Conservation (phyloP, 257 asterid species). For the Lantana camara region DNA sequence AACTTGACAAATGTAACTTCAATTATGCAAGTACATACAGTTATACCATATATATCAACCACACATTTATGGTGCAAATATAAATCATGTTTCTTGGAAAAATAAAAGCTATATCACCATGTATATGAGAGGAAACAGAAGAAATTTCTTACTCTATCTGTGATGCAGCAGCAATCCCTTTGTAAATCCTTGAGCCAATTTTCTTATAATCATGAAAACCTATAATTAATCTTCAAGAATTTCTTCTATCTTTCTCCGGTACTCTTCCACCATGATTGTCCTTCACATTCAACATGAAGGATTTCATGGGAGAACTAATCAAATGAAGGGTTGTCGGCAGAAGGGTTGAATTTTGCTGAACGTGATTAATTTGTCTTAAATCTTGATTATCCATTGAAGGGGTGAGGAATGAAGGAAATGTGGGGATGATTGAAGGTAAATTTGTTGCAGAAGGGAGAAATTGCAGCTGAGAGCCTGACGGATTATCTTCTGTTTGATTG, state of each 20-base stretch:
- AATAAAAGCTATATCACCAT: not conserved
- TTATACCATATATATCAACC: conserved; percentile 4
- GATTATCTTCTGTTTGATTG: conserved; percentile 35
- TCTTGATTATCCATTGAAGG: conserved; percentile 32
- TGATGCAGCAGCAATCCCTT: not conserved
- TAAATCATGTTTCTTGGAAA: not conserved
- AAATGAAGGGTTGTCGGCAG: conserved; percentile 48
- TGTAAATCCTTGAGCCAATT: not conserved
- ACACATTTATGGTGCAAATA: conserved; percentile 1
- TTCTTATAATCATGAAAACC: no score
- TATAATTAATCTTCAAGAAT: no score
- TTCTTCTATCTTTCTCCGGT: conserved; percentile 24
- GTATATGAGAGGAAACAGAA: conserved; percentile 1
- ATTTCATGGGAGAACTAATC: conserved; percentile 35
- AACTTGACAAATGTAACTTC: conserved; percentile 22
- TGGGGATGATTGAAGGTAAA: conserved; percentile 32
- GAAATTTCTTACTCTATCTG: conserved; percentile 29
- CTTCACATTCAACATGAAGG: conserved; percentile 25
- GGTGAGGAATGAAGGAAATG: conserved; percentile 32
- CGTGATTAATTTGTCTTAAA: conserved; percentile 37
- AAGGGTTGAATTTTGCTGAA: conserved; percentile 33
- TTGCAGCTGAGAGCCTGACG: conserved; percentile 35
- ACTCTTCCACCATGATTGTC: conserved; percentile 8
- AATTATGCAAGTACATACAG: conserved; percentile 16
- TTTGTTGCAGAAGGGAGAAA: conserved; percentile 32